Evolutionary conservation across 2,329 filamentous ascomycete species (phyloP), one percentile per base, ranked within the genome.

Genomic region (Aspergillus sclerotialis): DNA sequence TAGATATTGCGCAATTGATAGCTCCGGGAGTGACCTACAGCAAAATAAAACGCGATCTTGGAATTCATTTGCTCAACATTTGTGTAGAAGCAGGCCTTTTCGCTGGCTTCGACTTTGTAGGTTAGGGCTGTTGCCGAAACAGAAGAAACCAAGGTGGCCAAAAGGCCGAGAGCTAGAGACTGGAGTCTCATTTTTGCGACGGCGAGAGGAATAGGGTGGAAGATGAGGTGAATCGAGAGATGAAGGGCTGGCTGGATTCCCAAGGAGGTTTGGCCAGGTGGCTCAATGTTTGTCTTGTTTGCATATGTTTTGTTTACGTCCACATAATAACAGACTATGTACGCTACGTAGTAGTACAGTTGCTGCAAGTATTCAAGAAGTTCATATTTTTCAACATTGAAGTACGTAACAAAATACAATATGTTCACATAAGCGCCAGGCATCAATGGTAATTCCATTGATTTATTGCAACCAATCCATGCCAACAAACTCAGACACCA

Each of bases 31-130:
- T 13, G 2, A 16, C 82, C 48, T 70, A 98, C 92, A 40, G 92
- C 93, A 67, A 98, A 98, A 71, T 98, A 98, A 60, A 98, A 98
- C 32, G 92, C 89, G 49, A 98, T 73, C 76, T 98, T 98, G 53
- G 84, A 78, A 50, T 82, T 82, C 60, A 77, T 75, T 59, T 84
- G 77, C 45, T 88, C 79, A 36, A 90, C 82, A 48, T 78, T 70
- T 37, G 85, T 77, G 63, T 84, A 95, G 77, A 98, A 98, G 72
- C 92, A 98, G 40, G 92, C 87, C 66, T 85, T 88, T 72, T 96
- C 92, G 69, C 93, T 85, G 32, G 92, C 84, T 33, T 74, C 68
- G 30, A 98, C 74, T 67, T 89, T 86, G 73, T 95, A 98, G 30
- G 92, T 98, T 57, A 98, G 74, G 26, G 92, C 89, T 4, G 92